Evolutionary conservation across 225 moss, liverwort and hornwort species (phyloP).

Genomic region (Pseudoscleropodium purum): DNA sequence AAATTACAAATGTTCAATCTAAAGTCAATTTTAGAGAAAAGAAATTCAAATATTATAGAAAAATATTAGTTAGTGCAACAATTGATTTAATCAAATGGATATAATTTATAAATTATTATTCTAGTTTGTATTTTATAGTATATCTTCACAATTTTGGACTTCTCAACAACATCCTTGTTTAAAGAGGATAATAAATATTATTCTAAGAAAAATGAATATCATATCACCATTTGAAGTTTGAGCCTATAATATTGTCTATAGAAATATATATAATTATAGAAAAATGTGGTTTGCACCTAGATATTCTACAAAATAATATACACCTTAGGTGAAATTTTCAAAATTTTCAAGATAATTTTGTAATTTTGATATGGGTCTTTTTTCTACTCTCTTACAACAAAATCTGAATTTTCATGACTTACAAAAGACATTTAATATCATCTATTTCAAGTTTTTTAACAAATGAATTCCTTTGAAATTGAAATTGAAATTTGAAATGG

Average conservation of each 20-base stretch:
- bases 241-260: fast-evolving
- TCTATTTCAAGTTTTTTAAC: background rate
- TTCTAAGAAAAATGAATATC: fast-evolving
- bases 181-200: background rate
- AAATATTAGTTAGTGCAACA: background rate
- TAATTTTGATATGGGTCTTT: background rate
- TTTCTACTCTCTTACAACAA: background rate
- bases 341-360: background rate
- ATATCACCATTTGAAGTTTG: background rate
- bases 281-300: background rate
- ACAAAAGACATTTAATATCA: background rate
- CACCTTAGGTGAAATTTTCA: fast-evolving
- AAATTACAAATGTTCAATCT: background rate
- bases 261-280: fast-evolving
- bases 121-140: background rate
- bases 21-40: no score
- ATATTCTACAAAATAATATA: background rate
- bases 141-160: background rate
- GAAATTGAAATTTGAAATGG: background rate
- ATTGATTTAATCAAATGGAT: background rate
- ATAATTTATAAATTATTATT: background rate
- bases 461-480: fast-evolving
- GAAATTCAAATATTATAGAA: background rate
- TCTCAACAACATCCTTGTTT: background rate
- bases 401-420: background rate